Evolutionary conservation across 140 eudicot species (phyloP).

Genomic region (Anethum foeniculum): DNA sequence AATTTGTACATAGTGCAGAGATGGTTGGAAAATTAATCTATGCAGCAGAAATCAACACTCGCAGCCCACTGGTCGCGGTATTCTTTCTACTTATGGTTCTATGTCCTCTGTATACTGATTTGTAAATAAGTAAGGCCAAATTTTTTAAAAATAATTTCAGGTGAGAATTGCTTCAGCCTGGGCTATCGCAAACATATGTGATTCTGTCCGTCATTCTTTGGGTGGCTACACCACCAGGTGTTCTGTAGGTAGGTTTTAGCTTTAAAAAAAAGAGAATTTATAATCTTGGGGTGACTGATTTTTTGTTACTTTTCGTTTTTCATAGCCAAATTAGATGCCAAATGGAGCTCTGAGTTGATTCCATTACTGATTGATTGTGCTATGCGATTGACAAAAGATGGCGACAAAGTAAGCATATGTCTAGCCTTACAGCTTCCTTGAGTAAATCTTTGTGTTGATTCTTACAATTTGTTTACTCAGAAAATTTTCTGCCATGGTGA

Average conservation of each 20-base stretch:
- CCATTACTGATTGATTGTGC: constrained; percentile 52
- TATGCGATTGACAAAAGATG: constrained; percentile 67
- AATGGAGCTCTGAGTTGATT: constrained; percentile 36
- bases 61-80: constrained; percentile 62
- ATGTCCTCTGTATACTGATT: background rate
- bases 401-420: constrained; percentile 64
- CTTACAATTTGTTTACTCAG: background rate
- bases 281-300: background rate
- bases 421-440: background rate
- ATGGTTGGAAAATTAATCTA: constrained; percentile 60
- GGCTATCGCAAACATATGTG: constrained; percentile 95
- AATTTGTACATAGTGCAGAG: constrained; percentile 44
- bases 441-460: background rate
- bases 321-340: constrained; percentile 29
- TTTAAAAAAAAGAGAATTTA: background rate
- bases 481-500: background rate
- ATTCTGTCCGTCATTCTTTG: constrained; percentile 61
- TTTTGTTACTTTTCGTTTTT: background rate
- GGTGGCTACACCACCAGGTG: constrained; percentile 31
- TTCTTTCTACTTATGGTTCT: constrained; percentile 8
- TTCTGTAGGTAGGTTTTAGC: constrained; percentile 30
- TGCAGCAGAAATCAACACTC: constrained; percentile 61
- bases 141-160: constrained; percentile 29
- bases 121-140: background rate
- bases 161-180: constrained; percentile 93